phyloP scores from a whole-genome alignment of 1,139 yeast species.

The Diutina siamensis region DNA sequence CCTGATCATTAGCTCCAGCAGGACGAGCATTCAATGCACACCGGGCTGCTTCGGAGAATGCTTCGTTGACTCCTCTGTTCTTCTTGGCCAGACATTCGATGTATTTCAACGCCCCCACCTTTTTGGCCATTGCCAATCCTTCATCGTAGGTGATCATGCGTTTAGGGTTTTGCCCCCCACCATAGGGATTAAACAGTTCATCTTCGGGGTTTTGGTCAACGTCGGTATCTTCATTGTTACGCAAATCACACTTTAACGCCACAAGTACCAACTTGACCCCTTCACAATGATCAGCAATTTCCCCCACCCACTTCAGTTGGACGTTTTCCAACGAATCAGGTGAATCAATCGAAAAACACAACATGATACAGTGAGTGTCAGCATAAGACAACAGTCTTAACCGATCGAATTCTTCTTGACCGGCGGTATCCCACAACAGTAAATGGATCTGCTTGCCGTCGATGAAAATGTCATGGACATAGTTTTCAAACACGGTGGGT shows the following conservation, averaged over 20 bases:
- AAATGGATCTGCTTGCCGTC: conserved; percentile 90
- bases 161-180: conserved; percentile 30
- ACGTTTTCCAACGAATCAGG: conserved; percentile 92
- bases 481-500: conserved; percentile 96
- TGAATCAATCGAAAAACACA: conserved; percentile 91
- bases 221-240: conserved; percentile 36
- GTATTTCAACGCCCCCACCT: conserved; percentile 75
- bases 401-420: conserved; percentile 96
- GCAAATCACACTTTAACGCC: conserved; percentile 87
- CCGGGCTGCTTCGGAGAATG: conserved; percentile 93
- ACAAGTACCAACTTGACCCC: conserved; percentile 91
- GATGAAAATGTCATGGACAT: conserved; percentile 92
- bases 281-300: conserved; percentile 92
- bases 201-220: conserved; percentile 25
- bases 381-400: conserved; percentile 81
- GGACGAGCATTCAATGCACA: conserved; percentile 89
- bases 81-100: conserved; percentile 91
- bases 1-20: conserved; percentile 53
- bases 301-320: conserved; percentile 88
- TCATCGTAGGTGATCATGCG: conserved; percentile 67
- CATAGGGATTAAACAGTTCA: conserved; percentile 27
- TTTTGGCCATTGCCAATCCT: conserved; percentile 77
- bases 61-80: conserved; percentile 92
- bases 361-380: conserved; percentile 94
- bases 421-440: conserved; percentile 97